These are phyloP conservation scores for Saccharomycopsis fodiens DNA, from an alignment of 805 yeast genomes.

Conservation along the genomic window DNA sequence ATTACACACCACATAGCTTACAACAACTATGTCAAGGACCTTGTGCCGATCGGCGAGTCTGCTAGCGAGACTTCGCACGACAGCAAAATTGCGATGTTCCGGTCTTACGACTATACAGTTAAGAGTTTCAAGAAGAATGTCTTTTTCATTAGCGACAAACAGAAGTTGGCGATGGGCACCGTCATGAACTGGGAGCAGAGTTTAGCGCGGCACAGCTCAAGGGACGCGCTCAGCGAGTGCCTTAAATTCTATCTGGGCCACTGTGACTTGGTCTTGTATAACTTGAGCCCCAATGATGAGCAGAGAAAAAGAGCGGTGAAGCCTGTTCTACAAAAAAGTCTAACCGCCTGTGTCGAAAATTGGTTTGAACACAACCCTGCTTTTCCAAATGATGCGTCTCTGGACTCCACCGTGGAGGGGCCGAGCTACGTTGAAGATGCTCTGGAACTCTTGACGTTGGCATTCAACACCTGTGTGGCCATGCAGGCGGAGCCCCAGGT, in stretches of 20 bases:
- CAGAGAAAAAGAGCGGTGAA: constrained; percentile 42
- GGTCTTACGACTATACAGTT: constrained; percentile 30
- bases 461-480: constrained; percentile 36
- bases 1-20: constrained; percentile 14
- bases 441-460: constrained; percentile 28
- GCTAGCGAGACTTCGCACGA: constrained; percentile 15
- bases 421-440: constrained; percentile 20
- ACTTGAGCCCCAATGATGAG: constrained; percentile 43
- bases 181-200: constrained; percentile 65
- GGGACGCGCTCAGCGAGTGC: constrained; percentile 21
- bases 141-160: constrained; percentile 45
- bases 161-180: constrained; percentile 44
- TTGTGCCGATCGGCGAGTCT: constrained; percentile 11
- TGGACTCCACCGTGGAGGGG: neutral
- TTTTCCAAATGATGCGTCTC: constrained; percentile 4
- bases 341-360: constrained; percentile 43
- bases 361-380: constrained; percentile 28
- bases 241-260: constrained; percentile 40
- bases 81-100: constrained; percentile 18
- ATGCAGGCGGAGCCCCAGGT: constrained; percentile 30
- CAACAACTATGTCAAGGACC: constrained; percentile 16
- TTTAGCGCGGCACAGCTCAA: constrained; percentile 38
- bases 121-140: constrained; percentile 38
- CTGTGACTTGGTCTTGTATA: constrained; percentile 43
- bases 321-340: constrained; percentile 48